Evolutionary conservation across 148 eudicot species (phyloP).

Genomic region (Rhododendron henanense): DNA sequence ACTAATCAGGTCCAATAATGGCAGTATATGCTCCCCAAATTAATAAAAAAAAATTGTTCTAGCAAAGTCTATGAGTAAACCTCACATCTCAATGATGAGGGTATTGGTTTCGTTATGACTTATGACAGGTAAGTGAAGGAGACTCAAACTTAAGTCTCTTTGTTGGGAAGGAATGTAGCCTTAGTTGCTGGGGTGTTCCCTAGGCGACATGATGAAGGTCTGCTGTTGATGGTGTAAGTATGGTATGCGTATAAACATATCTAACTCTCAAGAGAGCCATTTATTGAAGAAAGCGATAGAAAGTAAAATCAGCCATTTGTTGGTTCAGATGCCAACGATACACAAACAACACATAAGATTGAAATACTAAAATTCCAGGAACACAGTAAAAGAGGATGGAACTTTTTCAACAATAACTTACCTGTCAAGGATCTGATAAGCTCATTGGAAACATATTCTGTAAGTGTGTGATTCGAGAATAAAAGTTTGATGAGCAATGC

Average conservation of each 20-base stretch:
- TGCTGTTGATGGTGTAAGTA: background rate
- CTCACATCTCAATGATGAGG: background rate
- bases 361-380: background rate
- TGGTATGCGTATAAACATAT: background rate
- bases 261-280: background rate
- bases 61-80: background rate
- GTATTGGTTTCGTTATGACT: background rate
- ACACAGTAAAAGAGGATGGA: constrained; percentile 11
- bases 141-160: background rate
- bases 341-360: background rate
- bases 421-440: constrained; percentile 79
- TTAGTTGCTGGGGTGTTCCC: background rate
- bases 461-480: constrained; percentile 77
- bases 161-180: background rate
- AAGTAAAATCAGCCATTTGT: background rate
- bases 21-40: background rate
- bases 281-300: background rate
- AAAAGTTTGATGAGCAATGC: constrained; percentile 61
- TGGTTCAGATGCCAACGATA: background rate
- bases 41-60: background rate
- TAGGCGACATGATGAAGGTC: background rate
- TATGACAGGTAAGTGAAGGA: background rate
- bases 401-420: constrained; percentile 13
- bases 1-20: background rate
- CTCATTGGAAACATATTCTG: constrained; percentile 74